Evolutionary conservation across 345 rosid species (phyloP), one percentile per base, ranked within the genome.

Genomic region (Trapa bicornis): DNA sequence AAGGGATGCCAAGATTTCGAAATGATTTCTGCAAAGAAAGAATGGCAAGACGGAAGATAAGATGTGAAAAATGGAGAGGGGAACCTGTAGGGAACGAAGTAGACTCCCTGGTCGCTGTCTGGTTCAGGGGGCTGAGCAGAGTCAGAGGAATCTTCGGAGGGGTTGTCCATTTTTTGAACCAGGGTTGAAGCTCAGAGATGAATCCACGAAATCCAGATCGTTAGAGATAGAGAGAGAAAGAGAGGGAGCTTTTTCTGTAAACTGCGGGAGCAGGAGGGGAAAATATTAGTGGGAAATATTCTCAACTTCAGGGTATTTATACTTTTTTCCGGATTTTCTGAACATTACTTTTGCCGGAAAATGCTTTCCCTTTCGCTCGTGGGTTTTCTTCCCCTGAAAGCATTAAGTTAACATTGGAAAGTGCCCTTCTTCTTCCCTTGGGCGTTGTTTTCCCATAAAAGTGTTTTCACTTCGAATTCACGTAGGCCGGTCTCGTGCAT

Each of bases 51-150:
- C 22, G 43, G 72, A 43, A 35, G 32, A 4, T 16, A 11, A 54
- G 47, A 61, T 10, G n/a, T 5, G 16, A 15, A 5, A 10, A 7
- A 0, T 16, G 33, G 22, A 45, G 70, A 12, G 64, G 65, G 50
- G 69, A 22, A 91, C 97, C 96, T 86, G 76, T 76, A 78, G 11
- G 99, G 96, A 42, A 89, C 97, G 74, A 91, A 85, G 88, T 91
- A 91, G 78, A 94, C 85, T 39, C 96, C 86, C 82, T 87, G 97
- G 76, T 85, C 90, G 76, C 75, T 76, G 78, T 78, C 83, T 35
- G 89, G 77, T 77, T 85, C 87, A 77, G 84, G 61, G 65, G 76
- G 83, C 72, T 67, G 82, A 80, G 88, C 70, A 68, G 84, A 83
- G 84, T 75, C 86, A 74, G 85, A 75, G 76, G 74, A 78, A 73